A percentile compares a stretch with the other conserved stretches of the same genome.
These are phyloP conservation scores for Pseudocercospora eumusae DNA, from an alignment of 2,329 filamentous ascomycete species.

Conservation along the genomic window DNA sequence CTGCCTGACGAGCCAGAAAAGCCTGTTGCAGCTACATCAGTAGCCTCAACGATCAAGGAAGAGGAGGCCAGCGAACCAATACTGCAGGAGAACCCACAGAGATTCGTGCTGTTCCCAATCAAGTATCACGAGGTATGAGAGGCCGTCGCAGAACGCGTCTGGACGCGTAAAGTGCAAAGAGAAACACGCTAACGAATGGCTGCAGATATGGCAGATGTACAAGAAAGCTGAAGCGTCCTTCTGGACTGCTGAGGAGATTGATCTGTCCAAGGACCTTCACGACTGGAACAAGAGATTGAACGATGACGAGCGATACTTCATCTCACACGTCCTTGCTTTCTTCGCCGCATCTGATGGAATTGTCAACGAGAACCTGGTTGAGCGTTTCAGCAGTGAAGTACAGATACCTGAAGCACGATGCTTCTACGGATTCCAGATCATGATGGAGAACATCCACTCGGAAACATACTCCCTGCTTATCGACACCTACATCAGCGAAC, in stretches of 20 bases:
- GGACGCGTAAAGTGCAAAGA: conserved; percentile 36
- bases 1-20: conserved; percentile 41
- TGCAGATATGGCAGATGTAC: conserved; percentile 99
- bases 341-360: conserved; percentile 98
- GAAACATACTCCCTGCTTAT: conserved; percentile 99
- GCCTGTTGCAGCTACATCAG: conserved; percentile 42
- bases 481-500: conserved; percentile 99
- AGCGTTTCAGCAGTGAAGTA: conserved; percentile 95
- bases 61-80: conserved; percentile 84
- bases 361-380: conserved; percentile 98
- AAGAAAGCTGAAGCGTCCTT: conserved; percentile 99
- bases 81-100: conserved; percentile 90
- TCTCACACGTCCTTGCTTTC: conserved; percentile 98
- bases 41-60: conserved; percentile 57
- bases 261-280: conserved; percentile 96
- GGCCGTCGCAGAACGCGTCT: conserved; percentile 64
- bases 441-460: conserved; percentile 99
- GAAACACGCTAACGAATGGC: conserved; percentile 29
- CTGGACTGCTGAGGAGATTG: conserved; percentile 99
- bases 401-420: conserved; percentile 97
- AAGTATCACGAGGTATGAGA: conserved; percentile 95
- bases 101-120: conserved; percentile 97
- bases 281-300: conserved; percentile 99
- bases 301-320: conserved; percentile 96
- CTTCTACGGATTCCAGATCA: conserved; percentile 99